phyloP scores from a whole-genome alignment of 352 stramenopile species.

The Phytopythium boreale region DNA sequence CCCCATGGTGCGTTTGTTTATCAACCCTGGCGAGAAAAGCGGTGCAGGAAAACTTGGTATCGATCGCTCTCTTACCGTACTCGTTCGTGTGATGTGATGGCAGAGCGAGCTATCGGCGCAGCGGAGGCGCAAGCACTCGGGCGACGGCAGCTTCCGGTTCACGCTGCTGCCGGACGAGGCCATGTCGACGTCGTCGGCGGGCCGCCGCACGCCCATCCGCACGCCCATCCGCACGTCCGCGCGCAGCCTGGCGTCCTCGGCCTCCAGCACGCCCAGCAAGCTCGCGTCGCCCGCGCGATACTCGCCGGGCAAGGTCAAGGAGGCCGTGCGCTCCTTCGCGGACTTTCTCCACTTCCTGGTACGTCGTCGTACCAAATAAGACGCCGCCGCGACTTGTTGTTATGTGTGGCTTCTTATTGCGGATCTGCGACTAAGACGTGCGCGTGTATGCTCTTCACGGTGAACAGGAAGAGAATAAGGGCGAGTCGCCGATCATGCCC shows the following conservation, averaged over 20 bases:
- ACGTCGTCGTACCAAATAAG: constrained; percentile 14
- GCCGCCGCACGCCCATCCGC: constrained; percentile 18
- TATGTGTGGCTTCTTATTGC: too few species aligned
- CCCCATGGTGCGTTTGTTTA: constrained; percentile 3
- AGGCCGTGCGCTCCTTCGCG: constrained; percentile 79
- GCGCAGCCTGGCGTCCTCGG: constrained; percentile 9
- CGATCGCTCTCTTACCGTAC: neutral
- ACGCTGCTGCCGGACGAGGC: constrained; percentile 47
- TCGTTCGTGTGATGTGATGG: too few species aligned
- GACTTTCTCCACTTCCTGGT: constrained; percentile 84
- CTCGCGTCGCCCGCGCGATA: constrained; percentile 60
- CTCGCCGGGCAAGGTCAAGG: constrained; percentile 66
- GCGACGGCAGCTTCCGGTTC: constrained; percentile 42
- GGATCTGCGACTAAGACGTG: neutral
- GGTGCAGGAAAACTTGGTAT: neutral
- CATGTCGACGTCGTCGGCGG: constrained; percentile 12
- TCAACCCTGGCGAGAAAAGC: neutral
- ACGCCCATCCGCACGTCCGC: constrained; percentile 10
- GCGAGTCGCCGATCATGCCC: constrained; percentile 71
- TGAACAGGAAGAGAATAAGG: constrained; percentile 79
- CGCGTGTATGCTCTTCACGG: constrained; percentile 33
- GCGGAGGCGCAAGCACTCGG: constrained; percentile 24
- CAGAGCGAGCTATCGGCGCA: constrained; percentile 16
- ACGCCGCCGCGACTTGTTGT: too few species aligned
- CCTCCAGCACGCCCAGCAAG: constrained; percentile 27